These are phyloP conservation scores for Phyllosticta paracitricarpa DNA, from an alignment of 2,329 filamentous ascomycete species.

Conservation along the genomic window DNA sequence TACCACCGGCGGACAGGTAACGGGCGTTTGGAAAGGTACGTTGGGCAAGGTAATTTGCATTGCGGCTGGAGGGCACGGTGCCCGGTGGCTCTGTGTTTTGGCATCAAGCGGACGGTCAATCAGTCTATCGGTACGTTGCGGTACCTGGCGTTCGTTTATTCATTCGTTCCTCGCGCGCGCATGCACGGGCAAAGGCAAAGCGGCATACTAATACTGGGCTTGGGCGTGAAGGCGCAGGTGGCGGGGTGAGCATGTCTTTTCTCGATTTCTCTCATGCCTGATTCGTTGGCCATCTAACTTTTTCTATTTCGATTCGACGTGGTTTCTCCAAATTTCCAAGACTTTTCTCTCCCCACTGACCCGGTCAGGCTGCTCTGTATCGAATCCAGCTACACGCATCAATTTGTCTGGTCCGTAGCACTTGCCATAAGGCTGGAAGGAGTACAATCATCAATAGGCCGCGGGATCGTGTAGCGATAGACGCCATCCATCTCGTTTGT, in stretches of 20 bases:
- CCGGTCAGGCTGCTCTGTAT: not conserved
- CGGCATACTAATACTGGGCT: not conserved
- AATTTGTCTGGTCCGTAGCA: not conserved
- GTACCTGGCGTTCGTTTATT: not conserved
- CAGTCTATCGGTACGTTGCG: not conserved
- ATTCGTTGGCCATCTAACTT: not conserved
- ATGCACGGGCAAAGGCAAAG: not conserved
- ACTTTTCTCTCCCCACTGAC: not conserved
- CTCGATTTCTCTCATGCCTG: not conserved
- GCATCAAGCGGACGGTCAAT: not conserved
- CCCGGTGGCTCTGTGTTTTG: not conserved
- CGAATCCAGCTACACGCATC: not conserved
- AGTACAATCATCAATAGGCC: not conserved
- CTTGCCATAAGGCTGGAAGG: not conserved
- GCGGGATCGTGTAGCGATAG: not conserved
- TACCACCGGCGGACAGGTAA: not conserved
- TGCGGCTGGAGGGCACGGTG: not conserved
- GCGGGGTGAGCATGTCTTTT: not conserved
- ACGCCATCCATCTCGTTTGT: not conserved
- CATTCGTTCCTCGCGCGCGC: not conserved
- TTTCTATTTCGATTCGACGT: not conserved
- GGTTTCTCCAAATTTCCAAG: not conserved
- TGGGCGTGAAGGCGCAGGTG: not conserved
- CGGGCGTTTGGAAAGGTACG: not conserved
- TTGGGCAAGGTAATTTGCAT: not conserved